A percentile compares a stretch with the other conserved stretches of the same genome.
Evolutionary conservation across 352 stramenopile species (phyloP).

Genomic region (Pythium biforme): DNA sequence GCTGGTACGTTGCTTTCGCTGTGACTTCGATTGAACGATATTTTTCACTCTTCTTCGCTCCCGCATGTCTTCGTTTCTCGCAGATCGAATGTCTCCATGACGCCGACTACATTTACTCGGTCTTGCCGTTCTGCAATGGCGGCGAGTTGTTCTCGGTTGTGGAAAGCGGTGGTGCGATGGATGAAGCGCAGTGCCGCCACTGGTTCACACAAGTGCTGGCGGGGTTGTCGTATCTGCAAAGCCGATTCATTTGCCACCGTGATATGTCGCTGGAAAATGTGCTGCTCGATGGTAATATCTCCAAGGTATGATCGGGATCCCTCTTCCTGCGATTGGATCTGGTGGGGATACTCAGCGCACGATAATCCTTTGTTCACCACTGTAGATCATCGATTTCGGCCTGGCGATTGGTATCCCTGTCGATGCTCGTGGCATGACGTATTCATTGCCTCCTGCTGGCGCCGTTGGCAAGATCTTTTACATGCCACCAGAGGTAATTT

Average conservation of each 20-base stretch:
- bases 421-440: constrained; percentile 82
- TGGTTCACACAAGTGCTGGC: constrained; percentile 85
- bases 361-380: neutral
- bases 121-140: constrained; percentile 84
- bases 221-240: constrained; percentile 79
- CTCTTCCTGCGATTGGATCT: neutral
- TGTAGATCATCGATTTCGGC: constrained; percentile 86
- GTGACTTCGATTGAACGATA: neutral
- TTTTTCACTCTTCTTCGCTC: neutral
- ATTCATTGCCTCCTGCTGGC: constrained; percentile 73
- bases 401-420: constrained; percentile 84
- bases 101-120: constrained; percentile 80
- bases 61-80: neutral
- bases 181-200: constrained; percentile 72
- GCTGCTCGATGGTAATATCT: constrained; percentile 76
- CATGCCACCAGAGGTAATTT: constrained; percentile 83
- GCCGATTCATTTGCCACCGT: constrained; percentile 82
- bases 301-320: constrained; percentile 50
- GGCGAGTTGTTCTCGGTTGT: constrained; percentile 84
- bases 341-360: neutral
- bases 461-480: constrained; percentile 90
- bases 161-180: constrained; percentile 76
- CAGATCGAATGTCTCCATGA: constrained; percentile 85
- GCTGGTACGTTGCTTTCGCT: constrained; percentile 44
- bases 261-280: constrained; percentile 90